Conservation (phyloP, 352 stramenopile genomes). For the Globisporangium camurandrum region DNA sequence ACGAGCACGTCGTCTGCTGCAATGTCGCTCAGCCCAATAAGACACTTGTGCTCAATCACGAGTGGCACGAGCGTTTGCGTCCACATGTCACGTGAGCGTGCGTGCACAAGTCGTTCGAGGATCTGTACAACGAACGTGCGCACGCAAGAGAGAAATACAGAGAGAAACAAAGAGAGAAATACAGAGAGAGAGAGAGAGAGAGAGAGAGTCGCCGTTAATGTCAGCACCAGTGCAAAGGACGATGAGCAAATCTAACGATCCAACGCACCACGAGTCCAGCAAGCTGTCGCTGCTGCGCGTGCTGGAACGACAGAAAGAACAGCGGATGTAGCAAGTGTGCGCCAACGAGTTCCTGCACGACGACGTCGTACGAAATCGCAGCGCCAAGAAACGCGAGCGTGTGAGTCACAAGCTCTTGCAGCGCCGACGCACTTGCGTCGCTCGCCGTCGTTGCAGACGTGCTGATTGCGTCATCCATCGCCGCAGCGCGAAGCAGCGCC, state of each 20-base stretch:
- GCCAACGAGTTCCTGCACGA: slow-evolving; percentile 40
- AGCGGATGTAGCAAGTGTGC: slow-evolving; percentile 42
- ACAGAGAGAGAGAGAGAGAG: not conserved
- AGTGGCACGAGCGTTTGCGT: slow-evolving; percentile 17
- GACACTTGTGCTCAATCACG: slow-evolving; percentile 19
- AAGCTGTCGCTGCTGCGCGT: slow-evolving; percentile 9
- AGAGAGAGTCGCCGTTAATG: not conserved
- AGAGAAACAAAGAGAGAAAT: no score
- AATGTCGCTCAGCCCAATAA: slow-evolving; percentile 12
- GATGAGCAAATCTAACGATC: not conserved
- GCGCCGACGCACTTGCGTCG: no score
- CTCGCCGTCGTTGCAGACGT: not conserved
- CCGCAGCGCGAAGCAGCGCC: slow-evolving; percentile 37
- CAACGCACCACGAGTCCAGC: slow-evolving; percentile 13
- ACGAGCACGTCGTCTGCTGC: slow-evolving; percentile 13
- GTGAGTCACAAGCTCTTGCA: slow-evolving; percentile 12
- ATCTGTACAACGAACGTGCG: slow-evolving; percentile 17
- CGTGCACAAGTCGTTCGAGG: slow-evolving; percentile 18
- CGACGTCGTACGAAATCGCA: slow-evolving; percentile 27
- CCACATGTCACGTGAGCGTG: slow-evolving; percentile 9
- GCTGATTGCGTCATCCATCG: not conserved
- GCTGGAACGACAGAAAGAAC: slow-evolving; percentile 30
- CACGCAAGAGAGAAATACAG: no score
- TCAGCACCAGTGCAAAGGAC: not conserved
- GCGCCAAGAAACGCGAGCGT: slow-evolving; percentile 22